Conservation (phyloP, 176 grass and related monocot genomes). For the Juncus inflexus region DNA sequence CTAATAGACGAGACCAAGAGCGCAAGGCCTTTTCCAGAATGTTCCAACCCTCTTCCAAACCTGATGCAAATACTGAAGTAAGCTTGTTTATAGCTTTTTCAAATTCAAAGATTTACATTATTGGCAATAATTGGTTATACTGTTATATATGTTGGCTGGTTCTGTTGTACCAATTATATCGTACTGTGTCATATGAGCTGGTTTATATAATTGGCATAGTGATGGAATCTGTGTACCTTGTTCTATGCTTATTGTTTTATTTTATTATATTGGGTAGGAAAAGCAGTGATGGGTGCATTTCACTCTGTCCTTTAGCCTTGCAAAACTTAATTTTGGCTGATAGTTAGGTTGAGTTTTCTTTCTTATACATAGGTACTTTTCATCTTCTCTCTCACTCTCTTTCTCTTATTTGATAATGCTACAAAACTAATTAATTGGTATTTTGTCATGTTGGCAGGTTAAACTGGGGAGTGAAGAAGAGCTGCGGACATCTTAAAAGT, state of each 20-base stretch:
- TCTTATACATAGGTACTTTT: conserved; percentile 3
- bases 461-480: conserved; percentile 12
- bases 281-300: conserved; percentile 11
- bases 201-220: too few species aligned
- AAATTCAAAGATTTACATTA: too few species aligned
- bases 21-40: conserved; percentile 77
- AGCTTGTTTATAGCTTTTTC: background rate
- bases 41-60: conserved; percentile 64
- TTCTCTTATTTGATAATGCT: background rate
- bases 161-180: background rate
- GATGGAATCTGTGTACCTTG: too few species aligned
- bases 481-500: background rate
- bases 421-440: background rate
- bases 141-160: background rate
- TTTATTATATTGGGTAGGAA: conserved; percentile 6
- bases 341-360: conserved; percentile 21
- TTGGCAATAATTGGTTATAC: too few species aligned
- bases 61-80: conserved; percentile 54
- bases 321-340: conserved; percentile 30
- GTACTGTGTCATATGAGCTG: background rate
- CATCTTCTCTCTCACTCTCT: background rate
- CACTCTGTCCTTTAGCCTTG: conserved; percentile 8
- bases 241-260: background rate
- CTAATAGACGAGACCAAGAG: conserved; percentile 63
- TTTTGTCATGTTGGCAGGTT: conserved; percentile 19